Evolutionary conservation across 176 grass and related monocot species (phyloP).

Genomic region (Luzula sylvatica): DNA sequence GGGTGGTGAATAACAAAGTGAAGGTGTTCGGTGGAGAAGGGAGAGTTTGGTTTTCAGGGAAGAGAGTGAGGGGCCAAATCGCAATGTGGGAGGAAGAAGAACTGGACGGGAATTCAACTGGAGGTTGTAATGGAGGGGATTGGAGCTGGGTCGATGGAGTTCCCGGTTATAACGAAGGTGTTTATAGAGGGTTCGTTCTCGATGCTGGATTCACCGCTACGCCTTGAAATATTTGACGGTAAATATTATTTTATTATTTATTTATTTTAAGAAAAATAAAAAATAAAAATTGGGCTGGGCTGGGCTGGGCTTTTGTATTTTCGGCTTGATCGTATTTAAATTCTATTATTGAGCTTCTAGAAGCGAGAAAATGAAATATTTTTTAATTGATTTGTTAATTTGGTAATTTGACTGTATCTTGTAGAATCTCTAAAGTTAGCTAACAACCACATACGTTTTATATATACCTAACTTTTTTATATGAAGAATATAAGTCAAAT

Average conservation of each 20-base stretch:
- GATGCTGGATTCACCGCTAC: slow-evolving; percentile 79
- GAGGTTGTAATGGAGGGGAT: slow-evolving; percentile 29
- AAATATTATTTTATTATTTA: neutral
- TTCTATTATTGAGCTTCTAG: no score
- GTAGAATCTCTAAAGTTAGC: no score
- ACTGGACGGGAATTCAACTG: neutral
- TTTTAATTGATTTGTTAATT: no score
- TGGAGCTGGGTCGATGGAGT: slow-evolving; percentile 89
- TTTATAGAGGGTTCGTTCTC: slow-evolving; percentile 85
- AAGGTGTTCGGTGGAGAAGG: slow-evolving; percentile 97
- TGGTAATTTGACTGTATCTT: no score
- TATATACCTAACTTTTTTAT: no score
- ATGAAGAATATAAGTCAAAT: no score
- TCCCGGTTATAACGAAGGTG: slow-evolving; percentile 65
- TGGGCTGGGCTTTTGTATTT: no score
- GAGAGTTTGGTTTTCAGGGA: slow-evolving; percentile 93
- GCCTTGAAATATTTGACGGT: slow-evolving; percentile 34
- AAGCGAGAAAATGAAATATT: no score
- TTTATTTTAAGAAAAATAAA: no score
- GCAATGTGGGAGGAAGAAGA: slow-evolving; percentile 96
- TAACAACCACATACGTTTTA: no score
- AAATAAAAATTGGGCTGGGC: no score
- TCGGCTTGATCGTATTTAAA: no score
- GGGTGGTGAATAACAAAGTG: slow-evolving; percentile 78
- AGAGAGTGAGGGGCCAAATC: slow-evolving; percentile 69